These are phyloP conservation scores for Gaeumannomyces tritici DNA, from an alignment of 2,329 filamentous ascomycete species.

Conservation along the genomic window DNA sequence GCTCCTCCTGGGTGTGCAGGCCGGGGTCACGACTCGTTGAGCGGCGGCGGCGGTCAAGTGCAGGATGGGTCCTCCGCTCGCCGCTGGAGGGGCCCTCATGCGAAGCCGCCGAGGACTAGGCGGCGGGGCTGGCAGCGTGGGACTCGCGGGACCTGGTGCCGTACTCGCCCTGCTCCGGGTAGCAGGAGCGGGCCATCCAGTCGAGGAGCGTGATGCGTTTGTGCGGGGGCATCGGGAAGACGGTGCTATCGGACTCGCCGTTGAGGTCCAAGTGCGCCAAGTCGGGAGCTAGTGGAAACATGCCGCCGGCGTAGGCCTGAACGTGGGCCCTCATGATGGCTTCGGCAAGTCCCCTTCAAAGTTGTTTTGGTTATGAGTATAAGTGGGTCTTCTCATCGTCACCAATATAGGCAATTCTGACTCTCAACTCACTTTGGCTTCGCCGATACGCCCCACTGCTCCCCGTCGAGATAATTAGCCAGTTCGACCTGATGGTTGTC, in stretches of 20 bases:
- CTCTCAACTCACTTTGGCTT: slow-evolving; percentile 46
- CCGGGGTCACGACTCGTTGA: too few species aligned
- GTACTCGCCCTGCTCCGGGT: slow-evolving; percentile 10
- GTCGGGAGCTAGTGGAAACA: background rate
- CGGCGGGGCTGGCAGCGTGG: background rate
- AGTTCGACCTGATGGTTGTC: slow-evolving; percentile 90
- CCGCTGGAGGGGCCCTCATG: background rate
- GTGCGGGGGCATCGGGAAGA: slow-evolving; percentile 17
- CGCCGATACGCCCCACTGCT: slow-evolving; percentile 70
- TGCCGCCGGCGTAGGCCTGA: slow-evolving; percentile 2
- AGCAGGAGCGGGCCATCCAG: slow-evolving; percentile 20
- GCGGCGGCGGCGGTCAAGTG: background rate
- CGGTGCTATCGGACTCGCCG: background rate
- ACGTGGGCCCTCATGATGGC: slow-evolving; percentile 12
- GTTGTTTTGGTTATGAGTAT: slow-evolving; percentile 1
- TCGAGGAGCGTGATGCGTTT: slow-evolving; percentile 22
- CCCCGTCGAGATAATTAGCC: slow-evolving; percentile 61
- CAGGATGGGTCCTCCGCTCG: background rate
- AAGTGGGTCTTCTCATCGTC: too few species aligned
- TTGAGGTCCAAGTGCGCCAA: background rate
- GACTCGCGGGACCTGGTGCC: slow-evolving; percentile 5
- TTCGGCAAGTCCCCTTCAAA: slow-evolving; percentile 13
- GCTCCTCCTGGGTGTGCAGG: background rate
- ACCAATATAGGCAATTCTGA: too few species aligned
- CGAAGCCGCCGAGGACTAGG: background rate